Conservation (phyloP, 371 early-diverging fungal genomes). For the Nematocida minor region DNA sequence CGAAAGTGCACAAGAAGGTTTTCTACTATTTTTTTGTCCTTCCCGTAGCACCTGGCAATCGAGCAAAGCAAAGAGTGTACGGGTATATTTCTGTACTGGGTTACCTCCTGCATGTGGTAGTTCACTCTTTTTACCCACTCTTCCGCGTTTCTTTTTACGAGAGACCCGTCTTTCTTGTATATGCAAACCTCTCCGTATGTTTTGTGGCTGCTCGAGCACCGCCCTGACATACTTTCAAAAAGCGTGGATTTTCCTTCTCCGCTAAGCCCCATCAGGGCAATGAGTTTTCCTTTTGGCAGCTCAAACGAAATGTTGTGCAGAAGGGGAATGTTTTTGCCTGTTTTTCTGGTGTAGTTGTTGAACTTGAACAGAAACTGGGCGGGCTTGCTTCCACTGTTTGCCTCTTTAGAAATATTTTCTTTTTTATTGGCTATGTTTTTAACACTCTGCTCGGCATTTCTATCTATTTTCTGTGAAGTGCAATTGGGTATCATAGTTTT, state of each 20-base stretch:
- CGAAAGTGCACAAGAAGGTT: conserved; percentile 13
- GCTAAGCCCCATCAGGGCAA: conserved; percentile 13
- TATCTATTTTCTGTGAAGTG: too few species aligned
- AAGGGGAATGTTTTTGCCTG: not conserved
- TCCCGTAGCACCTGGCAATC: conserved; percentile 7
- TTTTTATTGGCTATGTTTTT: not conserved
- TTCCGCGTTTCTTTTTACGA: not conserved
- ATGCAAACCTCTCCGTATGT: not conserved
- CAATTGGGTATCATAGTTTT: too few species aligned
- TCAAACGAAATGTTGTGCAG: not conserved
- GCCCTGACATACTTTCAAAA: conserved; percentile 4
- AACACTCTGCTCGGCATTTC: not conserved
- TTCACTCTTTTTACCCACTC: conserved; percentile 1
- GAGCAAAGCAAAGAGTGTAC: not conserved
- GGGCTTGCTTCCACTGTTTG: not conserved
- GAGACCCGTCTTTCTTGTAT: not conserved
- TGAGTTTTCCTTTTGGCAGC: not conserved
- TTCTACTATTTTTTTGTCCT: not conserved
- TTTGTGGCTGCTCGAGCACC: not conserved
- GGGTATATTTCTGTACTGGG: conserved; percentile 5
- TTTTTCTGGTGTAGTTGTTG: conserved; percentile 15
- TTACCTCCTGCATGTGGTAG: conserved; percentile 8
- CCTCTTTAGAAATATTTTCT: not conserved
- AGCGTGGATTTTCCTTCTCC: conserved; percentile 18
- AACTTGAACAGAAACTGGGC: not conserved